Percentiles rank a stretch among this genome's conserved stretches.
Conservation (phyloP, 257 asterid species). For the Penstemon eatonii region DNA sequence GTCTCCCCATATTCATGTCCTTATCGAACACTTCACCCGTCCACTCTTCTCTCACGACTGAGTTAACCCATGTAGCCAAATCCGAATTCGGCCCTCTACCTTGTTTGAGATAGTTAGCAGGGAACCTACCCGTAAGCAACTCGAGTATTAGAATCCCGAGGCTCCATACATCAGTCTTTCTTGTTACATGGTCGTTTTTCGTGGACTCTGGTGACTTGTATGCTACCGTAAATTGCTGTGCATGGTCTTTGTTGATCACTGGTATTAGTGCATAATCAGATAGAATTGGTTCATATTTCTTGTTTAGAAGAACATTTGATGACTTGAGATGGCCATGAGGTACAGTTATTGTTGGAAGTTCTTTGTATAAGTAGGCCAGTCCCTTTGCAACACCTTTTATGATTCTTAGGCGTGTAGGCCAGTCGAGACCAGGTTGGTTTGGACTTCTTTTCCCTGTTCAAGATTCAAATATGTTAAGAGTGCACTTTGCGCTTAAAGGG, state of each 20-base stretch:
- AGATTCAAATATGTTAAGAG: background rate
- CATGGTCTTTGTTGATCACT: slow-evolving; percentile 53
- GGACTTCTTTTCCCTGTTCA: slow-evolving; percentile 40
- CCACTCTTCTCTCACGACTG: slow-evolving; percentile 66
- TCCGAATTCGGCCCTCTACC: slow-evolving; percentile 54
- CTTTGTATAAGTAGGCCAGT: slow-evolving; percentile 42
- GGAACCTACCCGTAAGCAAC: slow-evolving; percentile 53
- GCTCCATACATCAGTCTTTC: slow-evolving; percentile 63
- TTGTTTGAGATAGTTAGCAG: slow-evolving; percentile 54
- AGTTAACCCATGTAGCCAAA: slow-evolving; percentile 63
- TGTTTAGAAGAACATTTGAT: slow-evolving; percentile 51
- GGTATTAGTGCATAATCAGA: slow-evolving; percentile 53
- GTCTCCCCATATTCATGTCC: slow-evolving; percentile 38
- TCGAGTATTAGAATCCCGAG: slow-evolving; percentile 64
- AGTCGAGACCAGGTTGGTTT: slow-evolving; percentile 43
- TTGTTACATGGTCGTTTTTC: slow-evolving; percentile 34
- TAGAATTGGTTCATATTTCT: slow-evolving; percentile 40
- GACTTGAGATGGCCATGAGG: slow-evolving; percentile 71
- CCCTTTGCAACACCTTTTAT: slow-evolving; percentile 64
- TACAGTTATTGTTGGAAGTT: slow-evolving; percentile 41
- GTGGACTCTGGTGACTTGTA: slow-evolving; percentile 59
- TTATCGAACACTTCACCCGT: slow-evolving; percentile 61
- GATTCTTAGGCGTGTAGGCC: slow-evolving; percentile 57
- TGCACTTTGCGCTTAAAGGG: no score
- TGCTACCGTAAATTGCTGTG: slow-evolving; percentile 58